phyloP scores from a whole-genome alignment of 2,329 filamentous ascomycete species.

The Colletotrichum orbiculare region DNA sequence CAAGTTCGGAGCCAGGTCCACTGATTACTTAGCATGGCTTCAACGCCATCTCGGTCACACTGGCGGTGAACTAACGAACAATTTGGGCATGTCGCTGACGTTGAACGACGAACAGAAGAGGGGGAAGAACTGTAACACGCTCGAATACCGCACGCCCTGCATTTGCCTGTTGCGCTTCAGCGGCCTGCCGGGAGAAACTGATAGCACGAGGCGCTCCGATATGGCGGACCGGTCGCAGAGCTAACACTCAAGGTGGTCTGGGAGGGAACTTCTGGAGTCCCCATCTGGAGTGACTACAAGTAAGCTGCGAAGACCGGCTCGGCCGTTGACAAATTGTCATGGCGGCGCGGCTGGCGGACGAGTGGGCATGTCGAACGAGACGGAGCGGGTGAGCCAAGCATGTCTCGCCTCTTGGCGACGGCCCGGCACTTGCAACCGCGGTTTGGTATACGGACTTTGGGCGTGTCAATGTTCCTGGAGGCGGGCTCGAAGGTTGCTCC shows the following conservation, averaged over 20 bases:
- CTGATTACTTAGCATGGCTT: too few relatives aligned
- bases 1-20: too few relatives aligned
- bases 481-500: constrained; percentile 18
- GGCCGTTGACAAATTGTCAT: constrained; percentile 23
- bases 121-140: too few relatives aligned
- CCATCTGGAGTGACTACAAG: not conserved
- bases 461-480: constrained; percentile 17
- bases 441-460: not conserved
- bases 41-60: too few relatives aligned
- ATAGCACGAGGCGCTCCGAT: not conserved
- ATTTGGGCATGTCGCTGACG: too few relatives aligned
- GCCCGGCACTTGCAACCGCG: constrained; percentile 3
- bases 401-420: not conserved
- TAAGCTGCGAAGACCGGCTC: constrained; percentile 3
- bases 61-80: too few relatives aligned
- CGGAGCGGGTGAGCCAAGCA: not conserved
- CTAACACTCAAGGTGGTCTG: constrained; percentile 15
- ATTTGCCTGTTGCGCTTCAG: too few relatives aligned
- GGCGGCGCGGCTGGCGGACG: constrained; percentile 5
- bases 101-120: too few relatives aligned
- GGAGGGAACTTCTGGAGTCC: not conserved
- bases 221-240: constrained; percentile 6
- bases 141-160: too few relatives aligned
- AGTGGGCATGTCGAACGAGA: constrained; percentile 7
- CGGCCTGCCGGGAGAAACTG: too few relatives aligned